phyloP scores from a whole-genome alignment of 768 basidiomycete species.

The Ramaria sp. region DNA sequence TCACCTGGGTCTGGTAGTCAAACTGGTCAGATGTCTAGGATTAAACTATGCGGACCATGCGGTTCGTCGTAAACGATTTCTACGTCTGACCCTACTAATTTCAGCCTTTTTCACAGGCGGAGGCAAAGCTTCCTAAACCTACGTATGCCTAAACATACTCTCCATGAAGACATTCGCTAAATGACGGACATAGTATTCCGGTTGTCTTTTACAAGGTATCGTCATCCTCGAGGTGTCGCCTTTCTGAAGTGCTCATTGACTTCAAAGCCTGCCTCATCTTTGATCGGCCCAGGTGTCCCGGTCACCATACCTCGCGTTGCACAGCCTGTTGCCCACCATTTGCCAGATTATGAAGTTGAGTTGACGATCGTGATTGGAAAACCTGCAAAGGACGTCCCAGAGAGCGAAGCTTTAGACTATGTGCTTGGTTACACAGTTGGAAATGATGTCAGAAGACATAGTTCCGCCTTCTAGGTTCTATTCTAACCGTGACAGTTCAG shows the following conservation, averaged over 20 bases:
- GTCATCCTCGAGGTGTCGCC: neutral
- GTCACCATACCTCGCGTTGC: conserved; percentile 56
- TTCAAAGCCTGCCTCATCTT: conserved; percentile 40
- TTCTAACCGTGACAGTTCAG: conserved; percentile 20
- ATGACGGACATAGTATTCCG: conserved; percentile 37
- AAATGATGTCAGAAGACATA: conserved; percentile 50
- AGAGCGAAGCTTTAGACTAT: conserved; percentile 74
- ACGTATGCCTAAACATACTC: conserved; percentile 30
- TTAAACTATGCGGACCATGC: conserved; percentile 84
- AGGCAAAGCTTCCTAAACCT: conserved; percentile 54
- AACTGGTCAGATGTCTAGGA: conserved; percentile 65
- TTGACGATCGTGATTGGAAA: conserved; percentile 78
- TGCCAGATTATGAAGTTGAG: conserved; percentile 79
- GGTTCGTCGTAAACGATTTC: conserved; percentile 27
- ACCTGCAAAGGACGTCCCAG: conserved; percentile 66
- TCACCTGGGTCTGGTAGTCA: conserved; percentile 42
- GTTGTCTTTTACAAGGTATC: conserved; percentile 61
- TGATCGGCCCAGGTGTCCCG: conserved; percentile 61
- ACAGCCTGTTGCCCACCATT: conserved; percentile 58
- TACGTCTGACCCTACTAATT: neutral
- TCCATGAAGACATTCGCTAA: neutral
- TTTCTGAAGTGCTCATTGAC: neutral
- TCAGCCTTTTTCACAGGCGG: conserved; percentile 33
- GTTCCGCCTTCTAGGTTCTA: neutral
- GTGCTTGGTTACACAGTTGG: conserved; percentile 75